Conservation (phyloP, 1,284 basidiomycete genomes). For the Crucibulum cyathiforme region DNA sequence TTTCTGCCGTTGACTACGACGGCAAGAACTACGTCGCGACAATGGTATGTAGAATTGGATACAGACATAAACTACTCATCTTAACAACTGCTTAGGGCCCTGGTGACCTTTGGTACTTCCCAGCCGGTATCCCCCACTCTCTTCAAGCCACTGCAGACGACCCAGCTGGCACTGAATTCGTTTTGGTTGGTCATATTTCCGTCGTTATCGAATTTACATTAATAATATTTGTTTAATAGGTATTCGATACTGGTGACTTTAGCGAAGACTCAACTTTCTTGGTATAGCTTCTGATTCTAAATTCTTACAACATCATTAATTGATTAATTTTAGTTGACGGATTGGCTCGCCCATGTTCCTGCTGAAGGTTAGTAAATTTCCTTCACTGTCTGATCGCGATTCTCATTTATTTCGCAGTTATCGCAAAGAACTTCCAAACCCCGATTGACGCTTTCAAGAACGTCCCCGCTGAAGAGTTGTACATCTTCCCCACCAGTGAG, state of each 20-base stretch:
- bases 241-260: constrained; percentile 63
- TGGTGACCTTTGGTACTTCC: constrained; percentile 69
- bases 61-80: too few relatives aligned
- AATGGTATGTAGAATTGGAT: too few relatives aligned
- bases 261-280: constrained; percentile 65
- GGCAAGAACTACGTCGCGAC: background rate
- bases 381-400: constrained; percentile 37
- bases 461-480: constrained; percentile 55
- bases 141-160: constrained; percentile 59
- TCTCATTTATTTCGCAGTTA: constrained; percentile 54
- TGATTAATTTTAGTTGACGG: constrained; percentile 33
- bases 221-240: background rate
- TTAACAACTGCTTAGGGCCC: constrained; percentile 28
- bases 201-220: background rate
- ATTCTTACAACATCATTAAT: background rate
- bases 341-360: constrained; percentile 56
- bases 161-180: constrained; percentile 59
- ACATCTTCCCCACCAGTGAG: constrained; percentile 57
- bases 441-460: constrained; percentile 47
- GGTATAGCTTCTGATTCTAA: background rate
- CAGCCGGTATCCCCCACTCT: constrained; percentile 56
- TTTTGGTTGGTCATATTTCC: constrained; percentile 36
- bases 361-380: constrained; percentile 15
- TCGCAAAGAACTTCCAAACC: constrained; percentile 58
- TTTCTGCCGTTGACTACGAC: constrained; percentile 54